Conservation (phyloP, 2,329 filamentous ascomycete species). For the Rhinocladiella mackenziei region DNA sequence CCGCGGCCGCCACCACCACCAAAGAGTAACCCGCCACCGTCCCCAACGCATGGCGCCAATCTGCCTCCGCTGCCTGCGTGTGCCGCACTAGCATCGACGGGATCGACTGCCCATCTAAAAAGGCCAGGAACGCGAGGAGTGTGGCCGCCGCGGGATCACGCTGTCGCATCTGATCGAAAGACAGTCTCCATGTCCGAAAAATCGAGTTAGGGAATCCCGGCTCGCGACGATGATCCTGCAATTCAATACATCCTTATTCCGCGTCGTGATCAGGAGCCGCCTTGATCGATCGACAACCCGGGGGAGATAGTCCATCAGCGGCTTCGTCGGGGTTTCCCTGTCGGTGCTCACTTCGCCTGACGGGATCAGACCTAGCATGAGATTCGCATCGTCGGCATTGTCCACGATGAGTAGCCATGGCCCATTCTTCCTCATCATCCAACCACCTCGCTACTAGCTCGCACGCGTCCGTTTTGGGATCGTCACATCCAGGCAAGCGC, state of each 20-base stretch:
- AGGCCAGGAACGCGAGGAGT: slow-evolving; percentile 27
- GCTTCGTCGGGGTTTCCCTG: not conserved
- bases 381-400: slow-evolving; percentile 29
- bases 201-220: slow-evolving; percentile 13
- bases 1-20: not conserved
- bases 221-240: slow-evolving; percentile 9
- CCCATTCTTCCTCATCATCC: slow-evolving; percentile 15
- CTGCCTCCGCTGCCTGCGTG: slow-evolving; percentile 1
- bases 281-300: not conserved
- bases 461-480: slow-evolving; percentile 15
- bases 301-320: slow-evolving; percentile 5
- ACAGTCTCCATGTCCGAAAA: slow-evolving; percentile 24
- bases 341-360: not conserved
- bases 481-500: slow-evolving; percentile 17
- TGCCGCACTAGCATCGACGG: not conserved
- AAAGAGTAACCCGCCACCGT: slow-evolving; percentile 7
- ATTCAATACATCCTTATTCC: slow-evolving; percentile 13
- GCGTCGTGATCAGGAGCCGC: slow-evolving; percentile 10
- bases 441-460: slow-evolving; percentile 17
- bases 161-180: slow-evolving; percentile 49
- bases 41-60: slow-evolving; percentile 4
- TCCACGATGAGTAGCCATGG: slow-evolving; percentile 28
- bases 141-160: slow-evolving; percentile 49
- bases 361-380: not conserved
- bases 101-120: slow-evolving; percentile 28